A percentile compares a stretch with the other conserved stretches of the same genome.
Evolutionary conservation across 1,284 basidiomycete species (phyloP).

Genomic region (Tylopilus sp.): DNA sequence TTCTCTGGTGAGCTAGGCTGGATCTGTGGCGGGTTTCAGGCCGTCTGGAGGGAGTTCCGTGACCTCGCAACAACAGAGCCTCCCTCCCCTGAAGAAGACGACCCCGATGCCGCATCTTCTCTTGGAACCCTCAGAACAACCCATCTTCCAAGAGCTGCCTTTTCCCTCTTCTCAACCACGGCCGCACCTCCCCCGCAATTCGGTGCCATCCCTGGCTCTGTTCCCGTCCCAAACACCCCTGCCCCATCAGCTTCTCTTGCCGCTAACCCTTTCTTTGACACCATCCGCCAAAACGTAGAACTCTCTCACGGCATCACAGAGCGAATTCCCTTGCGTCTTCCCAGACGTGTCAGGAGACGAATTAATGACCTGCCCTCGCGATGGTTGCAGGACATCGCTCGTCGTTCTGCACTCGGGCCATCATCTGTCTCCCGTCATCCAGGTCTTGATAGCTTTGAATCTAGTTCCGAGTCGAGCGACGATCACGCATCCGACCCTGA

Average conservation of each 20-base stretch:
- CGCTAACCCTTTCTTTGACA: conserved; percentile 88
- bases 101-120: conserved; percentile 30
- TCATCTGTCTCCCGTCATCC: conserved; percentile 52
- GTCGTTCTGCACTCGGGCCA: conserved; percentile 37
- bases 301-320: conserved; percentile 81
- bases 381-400: conserved; percentile 78
- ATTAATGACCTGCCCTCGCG: conserved; percentile 74
- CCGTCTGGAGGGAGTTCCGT: conserved; percentile 54
- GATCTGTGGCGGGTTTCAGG: conserved; percentile 78
- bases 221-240: conserved; percentile 22
- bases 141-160: conserved; percentile 62
- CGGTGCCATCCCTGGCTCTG: conserved; percentile 10
- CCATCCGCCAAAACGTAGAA: conserved; percentile 93
- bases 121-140: conserved; percentile 50
- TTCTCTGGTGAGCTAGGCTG: conserved; percentile 67
- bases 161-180: conserved; percentile 55
- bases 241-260: conserved; percentile 20
- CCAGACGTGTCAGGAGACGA: conserved; percentile 57
- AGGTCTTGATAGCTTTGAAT: conserved; percentile 69
- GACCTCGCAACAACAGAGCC: conserved; percentile 51
- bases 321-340: conserved; percentile 74
- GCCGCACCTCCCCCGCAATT: conserved; percentile 14
- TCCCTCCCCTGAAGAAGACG: conserved; percentile 50
- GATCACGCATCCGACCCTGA: conserved; percentile 36
- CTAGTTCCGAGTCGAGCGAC: conserved; percentile 33